Evolutionary conservation across 257 asterid species (phyloP).

Genomic region (Solanum appendiculatum): DNA sequence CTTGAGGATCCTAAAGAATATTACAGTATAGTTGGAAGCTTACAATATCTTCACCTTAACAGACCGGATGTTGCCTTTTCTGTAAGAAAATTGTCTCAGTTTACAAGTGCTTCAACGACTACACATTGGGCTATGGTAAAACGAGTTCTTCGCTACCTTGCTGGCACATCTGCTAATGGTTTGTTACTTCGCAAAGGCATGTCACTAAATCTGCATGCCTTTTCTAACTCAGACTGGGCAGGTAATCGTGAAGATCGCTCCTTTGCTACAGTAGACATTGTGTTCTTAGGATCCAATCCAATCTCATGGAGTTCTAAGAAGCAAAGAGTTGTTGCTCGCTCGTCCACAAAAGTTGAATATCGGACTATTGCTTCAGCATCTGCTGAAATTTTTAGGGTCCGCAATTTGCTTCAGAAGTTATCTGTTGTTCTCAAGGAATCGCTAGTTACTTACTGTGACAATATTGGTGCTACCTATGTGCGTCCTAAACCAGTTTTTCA

Average conservation of each 20-base stretch:
- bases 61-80: not conserved
- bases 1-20: not conserved
- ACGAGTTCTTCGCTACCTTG: not conserved
- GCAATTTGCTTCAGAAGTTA: not conserved
- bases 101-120: not conserved
- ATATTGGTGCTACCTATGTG: not conserved
- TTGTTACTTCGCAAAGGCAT: not conserved
- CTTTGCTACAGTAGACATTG: not conserved
- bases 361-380: not conserved
- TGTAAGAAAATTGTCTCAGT: not conserved
- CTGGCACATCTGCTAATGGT: not conserved
- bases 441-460: not conserved
- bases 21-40: not conserved
- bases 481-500: not conserved
- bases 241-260: not conserved
- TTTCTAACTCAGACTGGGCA: not conserved
- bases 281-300: not conserved
- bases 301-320: not conserved
- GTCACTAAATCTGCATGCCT: not conserved
- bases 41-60: not conserved
- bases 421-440: not conserved
- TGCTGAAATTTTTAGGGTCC: not conserved
- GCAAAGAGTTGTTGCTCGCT: not conserved
- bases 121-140: not conserved
- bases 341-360: not conserved